These are phyloP conservation scores for Fomitopsis pulvina DNA, from an alignment of 768 basidiomycete species.

Conservation along the genomic window DNA sequence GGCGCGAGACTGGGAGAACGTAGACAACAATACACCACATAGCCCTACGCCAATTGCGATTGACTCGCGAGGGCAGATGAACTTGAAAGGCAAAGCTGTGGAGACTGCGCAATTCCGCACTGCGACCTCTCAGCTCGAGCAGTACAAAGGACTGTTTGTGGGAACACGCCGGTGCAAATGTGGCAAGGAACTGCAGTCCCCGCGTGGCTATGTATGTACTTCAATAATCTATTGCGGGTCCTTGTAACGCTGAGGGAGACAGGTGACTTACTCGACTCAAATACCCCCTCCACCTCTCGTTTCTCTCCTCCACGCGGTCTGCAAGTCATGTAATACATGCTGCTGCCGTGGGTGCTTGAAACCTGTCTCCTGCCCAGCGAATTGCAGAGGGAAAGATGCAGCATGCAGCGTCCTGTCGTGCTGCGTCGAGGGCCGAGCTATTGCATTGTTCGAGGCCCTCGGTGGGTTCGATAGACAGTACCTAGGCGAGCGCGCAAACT, in stretches of 20 bases:
- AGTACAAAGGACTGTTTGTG: constrained; percentile 31
- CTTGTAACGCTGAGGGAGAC: neutral
- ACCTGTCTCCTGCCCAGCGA: constrained; percentile 28
- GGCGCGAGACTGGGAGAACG: constrained; percentile 33
- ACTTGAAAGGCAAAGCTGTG: constrained; percentile 5
- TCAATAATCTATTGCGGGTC: neutral
- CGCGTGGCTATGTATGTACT: constrained; percentile 37
- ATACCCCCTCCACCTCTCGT: constrained; percentile 20
- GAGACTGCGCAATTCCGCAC: neutral
- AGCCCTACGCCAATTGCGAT: no score
- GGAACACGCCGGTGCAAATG: constrained; percentile 33
- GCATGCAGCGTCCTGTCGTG: constrained; percentile 34
- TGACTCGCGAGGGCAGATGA: no score
- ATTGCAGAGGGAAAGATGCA: constrained; percentile 34
- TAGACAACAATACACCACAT: constrained; percentile 13
- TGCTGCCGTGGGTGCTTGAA: constrained; percentile 47
- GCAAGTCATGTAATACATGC: constrained; percentile 35
- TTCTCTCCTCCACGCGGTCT: constrained; percentile 37
- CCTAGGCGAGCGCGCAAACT: constrained; percentile 32
- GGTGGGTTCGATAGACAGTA: constrained; percentile 43
- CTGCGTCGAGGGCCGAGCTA: constrained; percentile 40
- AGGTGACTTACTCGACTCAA: constrained; percentile 24
- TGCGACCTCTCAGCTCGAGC: constrained; percentile 17
- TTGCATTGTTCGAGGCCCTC: constrained; percentile 45
- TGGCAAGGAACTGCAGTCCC: constrained; percentile 27